A percentile compares a stretch with the other conserved stretches of the same genome.
Evolutionary conservation across 345 rosid genomes (phyloP).

Genomic region (Ceriops zippeliana): DNA sequence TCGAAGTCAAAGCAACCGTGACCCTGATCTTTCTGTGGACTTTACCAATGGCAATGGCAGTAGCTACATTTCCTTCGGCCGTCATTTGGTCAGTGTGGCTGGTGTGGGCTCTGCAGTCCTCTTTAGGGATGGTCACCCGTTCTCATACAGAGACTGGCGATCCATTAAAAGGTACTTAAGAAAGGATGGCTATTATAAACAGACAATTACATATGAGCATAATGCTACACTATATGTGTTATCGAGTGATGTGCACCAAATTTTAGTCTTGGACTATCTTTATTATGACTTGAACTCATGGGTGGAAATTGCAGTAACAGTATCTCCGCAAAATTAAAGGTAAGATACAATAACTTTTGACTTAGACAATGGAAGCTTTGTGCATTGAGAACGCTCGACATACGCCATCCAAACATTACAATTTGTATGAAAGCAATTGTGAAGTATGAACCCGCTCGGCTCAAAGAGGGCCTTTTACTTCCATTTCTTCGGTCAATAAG

Average conservation of each 20-base stretch:
- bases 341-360: too few relatives aligned
- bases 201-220: not conserved
- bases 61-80: slow-evolving; percentile 8
- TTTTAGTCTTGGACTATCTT: too few relatives aligned
- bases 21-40: slow-evolving; percentile 30
- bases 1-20: slow-evolving; percentile 29
- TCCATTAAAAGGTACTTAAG: slow-evolving; percentile 61
- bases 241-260: not conserved
- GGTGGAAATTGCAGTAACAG: too few relatives aligned
- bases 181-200: not conserved
- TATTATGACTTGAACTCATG: too few relatives aligned
- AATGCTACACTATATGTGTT: not conserved
- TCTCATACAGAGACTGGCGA: slow-evolving; percentile 72
- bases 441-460: too few relatives aligned
- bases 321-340: too few relatives aligned
- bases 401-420: too few relatives aligned
- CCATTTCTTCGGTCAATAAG: not conserved
- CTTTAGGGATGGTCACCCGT: slow-evolving; percentile 60
- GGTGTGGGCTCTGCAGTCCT: slow-evolving; percentile 80
- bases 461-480: too few relatives aligned
- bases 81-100: slow-evolving; percentile 56
- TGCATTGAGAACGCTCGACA: too few relatives aligned
- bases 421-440: too few relatives aligned
- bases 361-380: too few relatives aligned
- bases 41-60: slow-evolving; percentile 36